These are phyloP conservation scores for Rhododendron kiyosumense DNA, from an alignment of 148 eudicot genomes.

Conservation along the genomic window DNA sequence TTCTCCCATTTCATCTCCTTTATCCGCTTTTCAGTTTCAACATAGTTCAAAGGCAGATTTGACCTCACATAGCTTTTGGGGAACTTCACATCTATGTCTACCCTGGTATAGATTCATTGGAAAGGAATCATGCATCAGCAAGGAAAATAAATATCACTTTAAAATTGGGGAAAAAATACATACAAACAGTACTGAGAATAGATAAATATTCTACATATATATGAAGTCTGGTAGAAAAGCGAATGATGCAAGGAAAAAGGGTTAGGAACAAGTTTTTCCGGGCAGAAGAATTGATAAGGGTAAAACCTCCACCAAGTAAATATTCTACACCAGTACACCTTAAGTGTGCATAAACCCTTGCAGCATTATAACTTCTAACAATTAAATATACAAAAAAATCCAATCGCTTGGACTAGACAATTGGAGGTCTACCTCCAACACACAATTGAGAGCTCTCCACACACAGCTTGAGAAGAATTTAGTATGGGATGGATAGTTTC, in stretches of 20 bases:
- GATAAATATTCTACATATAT: not conserved
- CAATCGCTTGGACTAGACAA: not conserved
- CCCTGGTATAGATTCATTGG: conserved; percentile 38
- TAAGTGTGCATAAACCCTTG: not conserved
- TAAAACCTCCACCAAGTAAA: not conserved
- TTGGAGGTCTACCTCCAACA: not conserved
- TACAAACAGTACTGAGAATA: not conserved
- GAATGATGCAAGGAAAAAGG: not conserved
- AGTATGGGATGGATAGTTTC: not conserved
- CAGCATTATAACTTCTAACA: not conserved
- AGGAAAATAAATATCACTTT: not conserved
- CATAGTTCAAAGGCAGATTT: conserved; percentile 30
- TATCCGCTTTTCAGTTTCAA: conserved; percentile 49
- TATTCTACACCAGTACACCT: too few species aligned
- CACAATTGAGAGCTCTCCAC: not conserved
- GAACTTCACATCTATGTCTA: conserved; percentile 55
- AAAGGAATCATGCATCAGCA: not conserved
- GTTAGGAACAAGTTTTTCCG: not conserved
- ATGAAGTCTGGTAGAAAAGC: not conserved
- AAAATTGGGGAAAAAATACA: not conserved
- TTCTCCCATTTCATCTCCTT: conserved; percentile 61
- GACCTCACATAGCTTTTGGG: conserved; percentile 36
- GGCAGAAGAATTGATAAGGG: not conserved
- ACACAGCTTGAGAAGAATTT: not conserved
- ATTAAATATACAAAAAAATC: not conserved